Base-by-base conservation (phyloP, 805 yeast genomes). In the Wickerhamomyces alni region DNA sequence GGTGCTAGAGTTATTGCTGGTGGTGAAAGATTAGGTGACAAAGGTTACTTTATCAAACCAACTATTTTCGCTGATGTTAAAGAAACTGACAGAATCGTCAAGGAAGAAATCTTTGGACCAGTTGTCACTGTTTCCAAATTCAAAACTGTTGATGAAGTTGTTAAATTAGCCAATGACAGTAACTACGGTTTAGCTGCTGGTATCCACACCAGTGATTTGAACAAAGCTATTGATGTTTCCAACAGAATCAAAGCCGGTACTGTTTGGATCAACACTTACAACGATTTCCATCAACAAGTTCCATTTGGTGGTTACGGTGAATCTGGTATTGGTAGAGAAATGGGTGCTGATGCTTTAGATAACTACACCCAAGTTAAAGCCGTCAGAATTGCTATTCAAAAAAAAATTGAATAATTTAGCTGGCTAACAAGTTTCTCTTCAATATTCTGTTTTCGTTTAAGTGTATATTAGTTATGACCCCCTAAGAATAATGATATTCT, bases 31-130 rank as follows among this genome's bases (percentile, higher is more conserved):
- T 55, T 69, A 36, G 87, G 85, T 52, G 66, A 65, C 55, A 82
- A 79, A 64, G 89, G 89, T 58, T 82, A 62, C 69, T 81, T 80
- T 48, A 62, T 82, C 52, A 70, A 75, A 65, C 96, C 97, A 62
- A 88, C 97, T 30, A 74, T 89, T 55, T 86, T 88, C 59, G 81
- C 85, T 49, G 87, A 85, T 57, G 95, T 87, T 47, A 70, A 70
- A 17, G 83, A 80, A 60, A 69, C 78, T 58, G 80, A 78, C 82
- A 69, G 71, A 50, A 79, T 89, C 61, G 87, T 85, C 52, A 75
- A 72, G 62, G 96, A 88, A 62, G 97, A 88, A 73, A 86, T 88
- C 61, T 88, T 87, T 54, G 96, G 96, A 43, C 96, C 96, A 18
- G 87, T 87, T 45, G 79, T 83, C 47, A 80, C 93, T 31, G 74